Evolutionary conservation across 306 rosid genomes (phyloP).

Genomic region (Potentilla sterilis): DNA sequence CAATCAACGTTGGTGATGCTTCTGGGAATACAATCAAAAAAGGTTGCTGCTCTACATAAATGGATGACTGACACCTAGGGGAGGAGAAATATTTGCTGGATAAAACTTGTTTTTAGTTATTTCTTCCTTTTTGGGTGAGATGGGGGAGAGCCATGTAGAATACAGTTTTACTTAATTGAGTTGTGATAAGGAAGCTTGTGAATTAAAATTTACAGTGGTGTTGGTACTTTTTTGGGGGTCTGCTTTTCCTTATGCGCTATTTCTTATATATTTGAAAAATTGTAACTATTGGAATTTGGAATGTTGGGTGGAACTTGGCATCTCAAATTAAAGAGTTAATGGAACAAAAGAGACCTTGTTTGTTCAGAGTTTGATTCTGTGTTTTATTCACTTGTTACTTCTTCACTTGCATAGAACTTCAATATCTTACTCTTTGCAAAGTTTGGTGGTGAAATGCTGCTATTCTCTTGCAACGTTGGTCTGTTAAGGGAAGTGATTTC

Average conservation of each 20-base stretch:
- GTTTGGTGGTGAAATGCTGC: background rate
- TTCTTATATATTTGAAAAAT: conserved; percentile 39
- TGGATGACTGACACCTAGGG: conserved; percentile 25
- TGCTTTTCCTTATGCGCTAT: conserved; percentile 36
- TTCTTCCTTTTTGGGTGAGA: conserved; percentile 37
- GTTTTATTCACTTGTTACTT: conserved; percentile 4
- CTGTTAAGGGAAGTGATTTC: background rate
- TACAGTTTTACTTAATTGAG: conserved; percentile 53
- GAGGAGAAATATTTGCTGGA: conserved; percentile 34
- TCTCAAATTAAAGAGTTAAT: conserved; percentile 20
- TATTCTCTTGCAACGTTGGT: background rate
- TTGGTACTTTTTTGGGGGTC: conserved; percentile 42
- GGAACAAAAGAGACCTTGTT: conserved; percentile 21
- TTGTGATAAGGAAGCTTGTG: conserved; percentile 53
- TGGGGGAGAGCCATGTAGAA: conserved; percentile 59
- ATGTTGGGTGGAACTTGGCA: conserved; percentile 29
- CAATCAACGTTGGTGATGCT: conserved; percentile 76
- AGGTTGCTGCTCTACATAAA: conserved; percentile 76
- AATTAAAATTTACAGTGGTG: conserved; percentile 37
- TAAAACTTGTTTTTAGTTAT: conserved; percentile 20
- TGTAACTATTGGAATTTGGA: conserved; percentile 35
- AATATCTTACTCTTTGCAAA: background rate
- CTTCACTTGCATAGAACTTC: background rate
- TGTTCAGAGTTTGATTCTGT: conserved; percentile 15
- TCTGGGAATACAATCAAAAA: conserved; percentile 53